Evolutionary conservation across 2,329 filamentous ascomycete genomes (phyloP).

Genomic region (Nigrospora sphaerica): DNA sequence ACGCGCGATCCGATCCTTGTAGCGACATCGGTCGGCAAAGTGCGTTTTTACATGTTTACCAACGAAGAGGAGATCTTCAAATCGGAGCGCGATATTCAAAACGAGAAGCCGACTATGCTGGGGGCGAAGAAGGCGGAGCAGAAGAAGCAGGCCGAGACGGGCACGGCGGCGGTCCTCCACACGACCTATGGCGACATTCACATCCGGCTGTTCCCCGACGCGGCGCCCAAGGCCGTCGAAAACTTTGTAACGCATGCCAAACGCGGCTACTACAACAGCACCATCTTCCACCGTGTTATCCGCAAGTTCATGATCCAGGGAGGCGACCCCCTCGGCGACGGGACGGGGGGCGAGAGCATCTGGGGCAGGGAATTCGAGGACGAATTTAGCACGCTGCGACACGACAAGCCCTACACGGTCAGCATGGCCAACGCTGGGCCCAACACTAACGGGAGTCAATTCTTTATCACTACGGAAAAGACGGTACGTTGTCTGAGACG

Average conservation of each 20-base stretch:
- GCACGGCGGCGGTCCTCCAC: constrained; percentile 77
- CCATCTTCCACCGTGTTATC: constrained; percentile 95
- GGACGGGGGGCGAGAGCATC: constrained; percentile 84
- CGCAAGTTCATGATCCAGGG: constrained; percentile 96
- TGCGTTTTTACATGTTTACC: constrained; percentile 96
- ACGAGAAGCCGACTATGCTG: constrained; percentile 75
- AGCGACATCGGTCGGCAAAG: constrained; percentile 75
- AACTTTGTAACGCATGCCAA: constrained; percentile 93
- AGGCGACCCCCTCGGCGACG: constrained; percentile 81
- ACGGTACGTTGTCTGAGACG: constrained; percentile 52
- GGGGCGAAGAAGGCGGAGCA: constrained; percentile 48
- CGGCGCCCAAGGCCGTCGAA: constrained; percentile 89
- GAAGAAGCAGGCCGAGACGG: constrained; percentile 62
- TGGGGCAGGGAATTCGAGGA: constrained; percentile 92
- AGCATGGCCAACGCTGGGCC: constrained; percentile 98
- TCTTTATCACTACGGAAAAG: constrained; percentile 98
- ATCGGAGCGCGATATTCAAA: constrained; percentile 82
- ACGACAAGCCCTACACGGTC: constrained; percentile 93
- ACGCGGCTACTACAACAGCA: constrained; percentile 92
- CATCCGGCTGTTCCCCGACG: constrained; percentile 85
- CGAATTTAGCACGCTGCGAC: constrained; percentile 83
- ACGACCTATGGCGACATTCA: constrained; percentile 93
- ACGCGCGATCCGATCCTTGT: constrained; percentile 84
- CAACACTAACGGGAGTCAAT: constrained; percentile 92
- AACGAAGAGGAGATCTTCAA: constrained; percentile 81